Conservation (phyloP, 2,329 filamentous ascomycete species). For the Penicillium sp. region DNA sequence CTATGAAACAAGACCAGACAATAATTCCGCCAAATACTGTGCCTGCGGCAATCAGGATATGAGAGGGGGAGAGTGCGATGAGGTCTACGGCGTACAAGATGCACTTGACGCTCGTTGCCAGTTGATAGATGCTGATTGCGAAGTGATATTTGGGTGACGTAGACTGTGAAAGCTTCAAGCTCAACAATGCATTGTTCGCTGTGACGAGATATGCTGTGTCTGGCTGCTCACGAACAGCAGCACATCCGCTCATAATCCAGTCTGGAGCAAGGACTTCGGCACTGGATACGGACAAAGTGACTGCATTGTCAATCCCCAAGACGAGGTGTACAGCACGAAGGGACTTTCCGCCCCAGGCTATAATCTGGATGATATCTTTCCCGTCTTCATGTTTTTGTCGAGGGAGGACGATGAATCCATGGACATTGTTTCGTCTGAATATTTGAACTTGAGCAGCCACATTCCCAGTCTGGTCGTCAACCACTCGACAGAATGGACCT, state of each 20-base stretch:
- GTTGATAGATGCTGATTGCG: constrained; percentile 31
- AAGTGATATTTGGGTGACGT: constrained; percentile 15
- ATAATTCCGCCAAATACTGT: constrained; percentile 94
- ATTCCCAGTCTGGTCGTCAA: constrained; percentile 31
- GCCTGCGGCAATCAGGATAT: constrained; percentile 73
- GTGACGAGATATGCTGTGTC: constrained; percentile 62
- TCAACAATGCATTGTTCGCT: constrained; percentile 76
- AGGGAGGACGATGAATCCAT: constrained; percentile 33
- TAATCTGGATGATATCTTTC: constrained; percentile 22
- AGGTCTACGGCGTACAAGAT: constrained; percentile 83
- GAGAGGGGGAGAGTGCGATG: constrained; percentile 53
- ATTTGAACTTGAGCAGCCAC: constrained; percentile 27
- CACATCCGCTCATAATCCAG: constrained; percentile 69
- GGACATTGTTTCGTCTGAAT: constrained; percentile 38
- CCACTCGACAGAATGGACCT: constrained; percentile 33
- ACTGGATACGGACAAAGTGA: constrained; percentile 28
- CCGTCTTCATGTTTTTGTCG: constrained; percentile 15
- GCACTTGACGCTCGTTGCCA: constrained; percentile 59
- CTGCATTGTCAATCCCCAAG: constrained; percentile 19
- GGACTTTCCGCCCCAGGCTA: constrained; percentile 67
- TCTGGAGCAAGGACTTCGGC: constrained; percentile 55
- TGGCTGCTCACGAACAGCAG: constrained; percentile 21
- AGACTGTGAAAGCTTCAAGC: constrained; percentile 36
- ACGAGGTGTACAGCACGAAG: constrained; percentile 43
- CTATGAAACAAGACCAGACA: constrained; percentile 67